These are phyloP conservation scores for Xylaria sp. DNA, from an alignment of 2,329 filamentous ascomycete species.

Conservation along the genomic window DNA sequence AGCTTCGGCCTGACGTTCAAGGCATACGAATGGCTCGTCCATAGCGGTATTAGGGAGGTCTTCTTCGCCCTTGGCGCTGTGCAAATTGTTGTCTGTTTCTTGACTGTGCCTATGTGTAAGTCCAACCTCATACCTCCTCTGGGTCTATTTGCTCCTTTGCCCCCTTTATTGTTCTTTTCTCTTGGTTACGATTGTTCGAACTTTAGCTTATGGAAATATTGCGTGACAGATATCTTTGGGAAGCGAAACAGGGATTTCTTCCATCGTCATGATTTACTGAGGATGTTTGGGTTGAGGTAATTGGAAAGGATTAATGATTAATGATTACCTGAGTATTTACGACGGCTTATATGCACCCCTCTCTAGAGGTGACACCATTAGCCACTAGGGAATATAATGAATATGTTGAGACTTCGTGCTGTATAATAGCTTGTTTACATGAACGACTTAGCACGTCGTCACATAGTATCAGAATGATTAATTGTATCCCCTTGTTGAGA, in stretches of 20 bases:
- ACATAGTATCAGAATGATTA: neutral
- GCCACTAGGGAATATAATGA: neutral
- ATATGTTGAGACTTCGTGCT: neutral
- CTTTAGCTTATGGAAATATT: neutral
- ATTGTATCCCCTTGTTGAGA: neutral
- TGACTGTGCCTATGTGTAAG: constrained; percentile 84
- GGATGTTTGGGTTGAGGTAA: constrained; percentile 54
- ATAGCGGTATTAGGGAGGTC: constrained; percentile 66
- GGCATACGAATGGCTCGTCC: constrained; percentile 84
- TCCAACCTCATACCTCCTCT: constrained; percentile 40
- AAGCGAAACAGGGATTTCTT: constrained; percentile 82
- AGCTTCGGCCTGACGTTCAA: constrained; percentile 86
- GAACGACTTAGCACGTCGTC: neutral
- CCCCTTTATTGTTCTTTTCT: neutral
- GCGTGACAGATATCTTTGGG: constrained; percentile 74
- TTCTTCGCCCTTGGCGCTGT: constrained; percentile 81
- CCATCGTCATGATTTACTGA: constrained; percentile 77
- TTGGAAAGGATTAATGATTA: neutral
- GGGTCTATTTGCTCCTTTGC: neutral
- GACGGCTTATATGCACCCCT: no score
- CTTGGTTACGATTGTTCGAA: neutral
- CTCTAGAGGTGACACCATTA: neutral
- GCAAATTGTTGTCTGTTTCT: constrained; percentile 79
- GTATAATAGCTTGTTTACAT: neutral
- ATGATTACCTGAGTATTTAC: neutral